Evolutionary conservation across 805 yeast genomes (phyloP).

Genomic region (Barnettozyma vustinii): DNA sequence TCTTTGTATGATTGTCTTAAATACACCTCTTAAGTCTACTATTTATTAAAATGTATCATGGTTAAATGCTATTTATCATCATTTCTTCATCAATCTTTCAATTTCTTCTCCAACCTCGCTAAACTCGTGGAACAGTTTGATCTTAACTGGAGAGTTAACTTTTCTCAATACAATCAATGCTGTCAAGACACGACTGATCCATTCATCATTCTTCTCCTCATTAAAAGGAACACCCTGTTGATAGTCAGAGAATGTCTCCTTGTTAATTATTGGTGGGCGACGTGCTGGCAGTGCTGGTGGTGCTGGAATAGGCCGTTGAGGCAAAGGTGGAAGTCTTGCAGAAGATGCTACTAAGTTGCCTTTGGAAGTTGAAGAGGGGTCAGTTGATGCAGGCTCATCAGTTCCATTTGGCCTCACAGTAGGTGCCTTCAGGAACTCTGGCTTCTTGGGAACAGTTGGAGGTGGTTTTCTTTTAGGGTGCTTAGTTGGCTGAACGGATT

Average conservation of each 20-base stretch:
- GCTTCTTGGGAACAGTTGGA: conserved; percentile 24
- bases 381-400: background rate
- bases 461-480: conserved; percentile 12
- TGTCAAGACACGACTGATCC: conserved; percentile 48
- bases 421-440: conserved; percentile 15
- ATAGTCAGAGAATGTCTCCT: conserved; percentile 16
- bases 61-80: background rate
- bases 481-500: background rate
- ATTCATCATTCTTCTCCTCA: conserved; percentile 48
- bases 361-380: conserved; percentile 2
- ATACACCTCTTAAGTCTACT: background rate
- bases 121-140: conserved; percentile 21
- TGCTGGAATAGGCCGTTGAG: conserved; percentile 24
- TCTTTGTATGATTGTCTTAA: conserved; percentile 16
- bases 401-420: background rate
- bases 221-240: conserved; percentile 18
- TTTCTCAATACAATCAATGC: conserved; percentile 18
- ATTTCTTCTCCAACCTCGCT: conserved; percentile 23
- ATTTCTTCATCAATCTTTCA: conserved; percentile 6
- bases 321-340: conserved; percentile 17
- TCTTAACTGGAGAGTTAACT: conserved; percentile 12
- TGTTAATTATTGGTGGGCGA: background rate
- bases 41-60: too few species aligned
- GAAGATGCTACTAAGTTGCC: background rate
- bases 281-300: conserved; percentile 25